A percentile compares a stretch with the other conserved stretches of the same genome.
Conservation (phyloP, 768 basidiomycete genomes). For the Dentipellis sp. region DNA sequence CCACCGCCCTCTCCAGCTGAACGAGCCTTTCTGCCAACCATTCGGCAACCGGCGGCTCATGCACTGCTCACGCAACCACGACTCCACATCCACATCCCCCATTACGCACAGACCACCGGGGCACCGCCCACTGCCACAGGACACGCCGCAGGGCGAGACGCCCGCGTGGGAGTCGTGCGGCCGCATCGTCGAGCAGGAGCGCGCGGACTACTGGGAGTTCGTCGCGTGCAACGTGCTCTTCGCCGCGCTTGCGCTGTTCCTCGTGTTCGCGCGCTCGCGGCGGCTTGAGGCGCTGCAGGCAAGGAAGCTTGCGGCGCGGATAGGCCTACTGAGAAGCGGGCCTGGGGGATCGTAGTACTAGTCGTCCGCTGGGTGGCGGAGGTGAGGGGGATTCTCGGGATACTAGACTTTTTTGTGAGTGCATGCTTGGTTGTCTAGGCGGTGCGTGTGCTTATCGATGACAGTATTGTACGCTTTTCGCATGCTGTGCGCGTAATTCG, state of each 20-base stretch:
- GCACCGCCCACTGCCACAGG: constrained; percentile 9
- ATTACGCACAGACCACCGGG: neutral
- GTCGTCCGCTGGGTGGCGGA: too few species aligned
- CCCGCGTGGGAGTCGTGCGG: constrained; percentile 94
- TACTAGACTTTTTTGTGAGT: too few species aligned
- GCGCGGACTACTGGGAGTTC: constrained; percentile 87
- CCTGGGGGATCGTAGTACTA: too few species aligned
- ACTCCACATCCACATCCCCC: constrained; percentile 18
- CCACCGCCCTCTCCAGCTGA: constrained; percentile 36
- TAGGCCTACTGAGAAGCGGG: constrained; percentile 47
- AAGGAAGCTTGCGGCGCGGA: constrained; percentile 75
- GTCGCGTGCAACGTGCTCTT: constrained; percentile 76
- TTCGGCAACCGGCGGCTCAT: constrained; percentile 88
- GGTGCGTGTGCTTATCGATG: too few species aligned
- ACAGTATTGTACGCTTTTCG: too few species aligned
- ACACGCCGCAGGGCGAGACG: constrained; percentile 37
- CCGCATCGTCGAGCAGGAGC: constrained; percentile 69
- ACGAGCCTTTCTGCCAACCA: constrained; percentile 91
- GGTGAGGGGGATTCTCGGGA: too few species aligned
- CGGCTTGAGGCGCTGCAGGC: constrained; percentile 67
- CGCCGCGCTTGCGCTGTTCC: constrained; percentile 49
- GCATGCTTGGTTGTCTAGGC: too few species aligned
- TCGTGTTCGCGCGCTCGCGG: constrained; percentile 63
- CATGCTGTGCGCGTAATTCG: too few species aligned
- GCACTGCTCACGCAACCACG: constrained; percentile 53